Base-by-base conservation (phyloP, 805 yeast species). In the Pichia scutulata region DNA sequence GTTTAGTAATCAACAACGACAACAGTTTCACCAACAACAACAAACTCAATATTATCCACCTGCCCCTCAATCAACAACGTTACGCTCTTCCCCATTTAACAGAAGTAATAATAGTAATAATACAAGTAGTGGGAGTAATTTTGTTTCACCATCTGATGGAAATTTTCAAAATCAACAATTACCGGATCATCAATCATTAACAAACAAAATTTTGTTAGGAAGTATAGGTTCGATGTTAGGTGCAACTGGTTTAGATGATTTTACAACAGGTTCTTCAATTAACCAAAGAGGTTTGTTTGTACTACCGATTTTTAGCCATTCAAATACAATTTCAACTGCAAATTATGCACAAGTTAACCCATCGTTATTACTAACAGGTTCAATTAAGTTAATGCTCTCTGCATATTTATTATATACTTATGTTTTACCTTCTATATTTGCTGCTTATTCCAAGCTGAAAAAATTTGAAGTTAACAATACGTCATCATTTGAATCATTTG, bases 171-270 rank as follows among this genome's bases (percentile, higher is more conserved):
- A 50, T 21, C 54, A 52, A 40, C 22, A 39, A 7, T 40, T 48
- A 3, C 48, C 49, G 14, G 57, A 55, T 14, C 52, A 55, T 41
- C 50, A 50, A 25, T 58, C 63, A 18, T 55, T 69, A n/a, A 59
- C 73, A 12, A 76, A 74, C 53, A 81, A 80, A 61, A 59, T 78
- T 25, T 61, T 83, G 42, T 60, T 83, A 53, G 88, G 87, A 16
- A 84, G 86, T 21, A 70, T 82, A 70, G 82, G 85, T 23, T 72
- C 81, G 47, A 72, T 82, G 58, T 73, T 81, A 67, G 87, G 87
- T 25, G 74, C 84, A 3, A 76, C 84, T 1, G 68, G 80, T 44
- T 70, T 77, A 49, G 78, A 77, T 48, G 84, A 80, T 43, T 69
- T 73, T 45, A 69, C 60, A 18, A 46, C 48, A 23, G 40, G 51